Evolutionary conservation across 345 rosid species (phyloP).

Genomic region (Sonneratia alba): DNA sequence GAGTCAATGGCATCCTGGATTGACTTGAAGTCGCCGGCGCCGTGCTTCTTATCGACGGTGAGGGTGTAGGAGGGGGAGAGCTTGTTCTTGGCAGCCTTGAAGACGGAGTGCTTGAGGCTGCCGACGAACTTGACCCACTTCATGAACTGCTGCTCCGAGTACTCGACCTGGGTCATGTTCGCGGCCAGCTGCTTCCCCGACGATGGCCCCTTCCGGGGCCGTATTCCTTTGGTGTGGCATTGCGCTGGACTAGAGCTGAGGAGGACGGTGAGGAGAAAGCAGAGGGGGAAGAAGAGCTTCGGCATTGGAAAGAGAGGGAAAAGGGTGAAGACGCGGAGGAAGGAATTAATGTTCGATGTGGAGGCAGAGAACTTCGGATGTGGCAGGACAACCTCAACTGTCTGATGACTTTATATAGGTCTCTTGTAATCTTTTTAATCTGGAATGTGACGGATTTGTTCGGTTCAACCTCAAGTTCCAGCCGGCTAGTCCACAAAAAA

Average conservation of each 20-base stretch:
- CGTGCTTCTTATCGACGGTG: slow-evolving; percentile 49
- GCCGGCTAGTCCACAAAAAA: too few species aligned
- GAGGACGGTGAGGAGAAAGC: slow-evolving; percentile 19
- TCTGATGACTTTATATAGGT: neutral
- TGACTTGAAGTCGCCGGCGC: slow-evolving; percentile 63
- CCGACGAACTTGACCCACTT: slow-evolving; percentile 91
- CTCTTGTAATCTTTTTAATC: neutral
- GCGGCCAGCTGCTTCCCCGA: slow-evolving; percentile 17
- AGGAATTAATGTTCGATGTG: neutral
- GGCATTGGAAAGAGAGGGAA: slow-evolving; percentile 1
- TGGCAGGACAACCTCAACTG: neutral
- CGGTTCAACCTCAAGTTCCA: neutral
- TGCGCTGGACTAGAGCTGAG: slow-evolving; percentile 26
- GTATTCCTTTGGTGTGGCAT: slow-evolving; percentile 63
- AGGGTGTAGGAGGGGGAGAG: slow-evolving; percentile 69
- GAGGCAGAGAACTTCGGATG: neutral
- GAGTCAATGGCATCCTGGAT: slow-evolving; percentile 94
- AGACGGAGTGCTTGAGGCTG: slow-evolving; percentile 61
- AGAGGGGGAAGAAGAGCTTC: neutral
- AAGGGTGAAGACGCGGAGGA: neutral
- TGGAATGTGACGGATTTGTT: neutral
- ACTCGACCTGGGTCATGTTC: slow-evolving; percentile 44
- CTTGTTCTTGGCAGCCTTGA: slow-evolving; percentile 76
- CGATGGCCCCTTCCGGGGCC: slow-evolving; percentile 24
- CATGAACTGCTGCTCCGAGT: slow-evolving; percentile 79